A percentile compares a stretch with the other conserved stretches of the same genome.
phyloP scores from a whole-genome alignment of 2,329 filamentous ascomycete species.

The Cercospora beticola region DNA sequence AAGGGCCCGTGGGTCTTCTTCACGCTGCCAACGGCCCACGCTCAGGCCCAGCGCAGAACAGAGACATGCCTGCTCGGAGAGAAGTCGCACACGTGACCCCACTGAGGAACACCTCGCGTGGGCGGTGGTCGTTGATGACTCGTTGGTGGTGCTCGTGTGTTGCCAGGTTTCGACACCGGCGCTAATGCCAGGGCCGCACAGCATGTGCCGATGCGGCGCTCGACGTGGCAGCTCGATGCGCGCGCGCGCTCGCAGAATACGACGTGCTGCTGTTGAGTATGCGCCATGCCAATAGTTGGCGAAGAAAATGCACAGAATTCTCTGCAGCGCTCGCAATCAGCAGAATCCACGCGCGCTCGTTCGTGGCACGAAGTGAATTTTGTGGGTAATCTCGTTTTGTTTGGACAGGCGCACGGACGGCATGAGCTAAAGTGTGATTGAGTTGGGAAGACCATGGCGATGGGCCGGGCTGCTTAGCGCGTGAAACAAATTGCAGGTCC shows the following conservation, averaged over 20 bases:
- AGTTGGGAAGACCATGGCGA: not conserved
- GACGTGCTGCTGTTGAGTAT: constrained; percentile 9
- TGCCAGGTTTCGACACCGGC: not conserved
- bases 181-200: constrained; percentile 9
- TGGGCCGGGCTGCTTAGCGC: constrained; percentile 9
- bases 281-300: constrained; percentile 6
- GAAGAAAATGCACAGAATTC: not conserved
- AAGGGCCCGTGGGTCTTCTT: not conserved
- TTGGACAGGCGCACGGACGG: constrained; percentile 1
- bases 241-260: not conserved
- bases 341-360: not conserved
- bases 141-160: not conserved
- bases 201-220: not conserved
- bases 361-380: not conserved
- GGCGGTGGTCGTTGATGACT: not conserved
- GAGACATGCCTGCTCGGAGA: not conserved
- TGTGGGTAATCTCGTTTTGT: constrained; percentile 8
- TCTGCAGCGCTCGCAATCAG: not conserved
- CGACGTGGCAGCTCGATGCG: not conserved
- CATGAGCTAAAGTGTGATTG: constrained; percentile 14
- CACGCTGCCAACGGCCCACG: not conserved
- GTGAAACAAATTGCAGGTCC: constrained; percentile 11
- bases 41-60: not conserved
- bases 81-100: not conserved
- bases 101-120: not conserved